These are phyloP conservation scores for Sisymbrium irio DNA, from an alignment of 345 rosid genomes.

Conservation along the genomic window DNA sequence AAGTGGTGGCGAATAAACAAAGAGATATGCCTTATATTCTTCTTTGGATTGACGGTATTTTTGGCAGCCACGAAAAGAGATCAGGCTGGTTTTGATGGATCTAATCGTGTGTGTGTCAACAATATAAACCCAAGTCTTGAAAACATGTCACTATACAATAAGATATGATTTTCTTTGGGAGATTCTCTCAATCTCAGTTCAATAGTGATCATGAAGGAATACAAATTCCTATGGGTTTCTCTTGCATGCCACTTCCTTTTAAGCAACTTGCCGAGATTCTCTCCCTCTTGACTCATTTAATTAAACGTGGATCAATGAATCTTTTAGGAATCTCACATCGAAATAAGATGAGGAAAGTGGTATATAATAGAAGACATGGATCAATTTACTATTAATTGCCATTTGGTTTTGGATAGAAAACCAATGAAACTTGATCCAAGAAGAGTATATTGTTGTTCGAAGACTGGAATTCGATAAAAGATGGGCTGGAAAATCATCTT, in stretches of 20 bases:
- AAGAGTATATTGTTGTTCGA: background rate
- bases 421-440: background rate
- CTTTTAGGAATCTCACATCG: background rate
- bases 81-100: conserved; percentile 4
- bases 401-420: background rate
- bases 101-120: conserved; percentile 2
- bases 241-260: conserved; percentile 3
- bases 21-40: conserved; percentile 34
- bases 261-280: conserved; percentile 29
- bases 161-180: conserved; percentile 30
- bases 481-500: too few species aligned
- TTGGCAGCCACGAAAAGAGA: background rate
- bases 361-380: background rate
- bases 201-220: conserved; percentile 29
- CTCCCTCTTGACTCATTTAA: conserved; percentile 1
- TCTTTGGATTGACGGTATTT: conserved; percentile 27
- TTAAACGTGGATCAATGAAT: background rate
- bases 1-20: conserved; percentile 29
- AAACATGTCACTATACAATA: conserved; percentile 29
- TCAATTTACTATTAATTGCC: background rate
- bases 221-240: background rate
- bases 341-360: background rate
- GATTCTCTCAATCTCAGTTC: conserved; percentile 29
- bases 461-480: background rate
- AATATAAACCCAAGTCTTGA: conserved; percentile 5